Conservation (phyloP, 2,329 filamentous ascomycete species). For the Passalora sequoiae region DNA sequence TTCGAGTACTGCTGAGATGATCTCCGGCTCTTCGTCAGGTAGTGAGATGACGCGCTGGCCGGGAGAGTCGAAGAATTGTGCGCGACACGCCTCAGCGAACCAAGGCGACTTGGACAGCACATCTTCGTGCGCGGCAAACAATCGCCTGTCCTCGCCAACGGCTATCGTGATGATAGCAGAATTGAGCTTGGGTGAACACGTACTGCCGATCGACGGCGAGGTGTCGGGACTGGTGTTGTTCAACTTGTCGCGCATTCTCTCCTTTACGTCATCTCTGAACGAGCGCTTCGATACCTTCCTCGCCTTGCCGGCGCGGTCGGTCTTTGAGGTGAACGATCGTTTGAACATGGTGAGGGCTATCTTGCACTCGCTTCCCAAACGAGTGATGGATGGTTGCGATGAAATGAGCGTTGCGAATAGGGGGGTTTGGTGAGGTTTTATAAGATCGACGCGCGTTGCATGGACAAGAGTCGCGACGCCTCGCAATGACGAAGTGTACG, state of each 20-base stretch:
- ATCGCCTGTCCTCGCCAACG: constrained; percentile 75
- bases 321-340: constrained; percentile 76
- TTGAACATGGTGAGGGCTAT: constrained; percentile 69
- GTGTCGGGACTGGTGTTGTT: constrained; percentile 49
- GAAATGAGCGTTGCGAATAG: constrained; percentile 40
- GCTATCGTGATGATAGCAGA: constrained; percentile 80
- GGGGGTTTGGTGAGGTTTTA: constrained; percentile 26
- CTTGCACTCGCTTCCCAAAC: constrained; percentile 31
- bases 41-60: constrained; percentile 70
- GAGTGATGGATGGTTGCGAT: constrained; percentile 47
- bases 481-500: constrained; percentile 20
- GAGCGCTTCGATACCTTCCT: constrained; percentile 71
- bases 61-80: constrained; percentile 62
- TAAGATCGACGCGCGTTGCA: constrained; percentile 50
- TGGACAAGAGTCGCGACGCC: constrained; percentile 29
- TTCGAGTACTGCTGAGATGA: constrained; percentile 90
- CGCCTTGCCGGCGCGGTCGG: constrained; percentile 83
- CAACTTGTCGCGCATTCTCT: constrained; percentile 82
- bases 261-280: constrained; percentile 71
- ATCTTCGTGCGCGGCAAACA: constrained; percentile 94
- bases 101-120: constrained; percentile 80
- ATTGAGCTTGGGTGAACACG: constrained; percentile 48
- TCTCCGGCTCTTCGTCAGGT: constrained; percentile 77
- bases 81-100: constrained; percentile 58
- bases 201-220: constrained; percentile 33